Percentiles rank a stretch among this genome's conserved stretches.
These are phyloP conservation scores for Phalaenopsis aphrodite DNA, from an alignment of 106 monocot genomes.

Conservation along the genomic window DNA sequence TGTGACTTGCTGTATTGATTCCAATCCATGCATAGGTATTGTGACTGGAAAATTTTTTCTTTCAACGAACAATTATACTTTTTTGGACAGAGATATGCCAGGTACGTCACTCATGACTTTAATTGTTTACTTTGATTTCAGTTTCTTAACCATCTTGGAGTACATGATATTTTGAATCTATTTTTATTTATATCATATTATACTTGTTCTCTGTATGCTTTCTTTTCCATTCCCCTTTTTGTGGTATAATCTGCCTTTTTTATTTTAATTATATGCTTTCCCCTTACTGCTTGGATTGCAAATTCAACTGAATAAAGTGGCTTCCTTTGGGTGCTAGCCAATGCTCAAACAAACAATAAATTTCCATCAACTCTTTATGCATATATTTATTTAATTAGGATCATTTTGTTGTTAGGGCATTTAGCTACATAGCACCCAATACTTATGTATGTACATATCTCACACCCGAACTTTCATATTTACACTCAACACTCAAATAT, in stretches of 20 bases:
- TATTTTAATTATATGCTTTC: background rate
- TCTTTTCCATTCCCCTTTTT: background rate
- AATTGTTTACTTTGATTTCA: background rate
- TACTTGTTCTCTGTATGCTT: background rate
- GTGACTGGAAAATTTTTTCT: background rate
- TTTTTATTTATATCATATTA: background rate
- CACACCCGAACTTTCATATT: no score
- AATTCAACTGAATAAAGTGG: background rate
- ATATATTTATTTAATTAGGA: no score
- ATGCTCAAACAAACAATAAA: no score
- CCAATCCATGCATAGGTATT: slow-evolving; percentile 1
- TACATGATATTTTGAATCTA: background rate
- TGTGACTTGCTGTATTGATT: background rate
- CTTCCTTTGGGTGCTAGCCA: no score
- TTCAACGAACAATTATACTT: background rate
- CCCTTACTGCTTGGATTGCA: background rate
- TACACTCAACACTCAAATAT: no score
- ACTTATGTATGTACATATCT: no score
- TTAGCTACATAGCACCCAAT: no score
- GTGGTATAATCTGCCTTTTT: background rate
- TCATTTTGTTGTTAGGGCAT: no score
- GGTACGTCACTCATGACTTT: background rate
- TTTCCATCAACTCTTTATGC: no score
- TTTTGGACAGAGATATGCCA: slow-evolving; percentile 7
- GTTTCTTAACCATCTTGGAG: background rate